phyloP scores from a whole-genome alignment of 2,329 filamentous ascomycete genomes.

The Cladosporium phlei region DNA sequence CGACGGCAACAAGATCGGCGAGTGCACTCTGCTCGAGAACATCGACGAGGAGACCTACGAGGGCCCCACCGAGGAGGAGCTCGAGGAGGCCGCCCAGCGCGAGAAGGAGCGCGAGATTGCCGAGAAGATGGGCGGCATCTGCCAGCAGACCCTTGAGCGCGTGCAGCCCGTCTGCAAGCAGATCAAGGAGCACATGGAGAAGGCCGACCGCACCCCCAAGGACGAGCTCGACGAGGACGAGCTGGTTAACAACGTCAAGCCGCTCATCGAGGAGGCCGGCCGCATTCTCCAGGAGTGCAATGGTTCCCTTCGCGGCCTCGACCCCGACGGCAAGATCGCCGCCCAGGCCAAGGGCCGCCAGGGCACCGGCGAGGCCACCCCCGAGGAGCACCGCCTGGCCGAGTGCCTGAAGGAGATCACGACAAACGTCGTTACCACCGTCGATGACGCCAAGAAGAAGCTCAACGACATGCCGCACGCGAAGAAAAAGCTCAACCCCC shows the following conservation, averaged over 20 bases:
- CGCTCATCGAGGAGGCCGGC: constrained; percentile 79
- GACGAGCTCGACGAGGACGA: constrained; percentile 88
- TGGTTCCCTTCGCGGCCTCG: constrained; percentile 77
- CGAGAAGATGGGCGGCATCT: constrained; percentile 65
- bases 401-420: constrained; percentile 84
- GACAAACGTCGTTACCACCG: constrained; percentile 71
- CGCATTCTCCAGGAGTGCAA: constrained; percentile 82
- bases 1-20: constrained; percentile 59
- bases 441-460: constrained; percentile 83
- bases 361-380: constrained; percentile 67
- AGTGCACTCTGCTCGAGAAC: constrained; percentile 59
- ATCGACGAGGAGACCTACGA: constrained; percentile 54
- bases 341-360: constrained; percentile 79
- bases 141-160: constrained; percentile 75
- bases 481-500: constrained; percentile 89
- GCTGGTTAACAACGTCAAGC: constrained; percentile 79
- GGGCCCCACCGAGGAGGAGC: constrained; percentile 52
- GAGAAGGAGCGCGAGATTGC: constrained; percentile 72
- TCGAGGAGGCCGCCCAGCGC: constrained; percentile 48
- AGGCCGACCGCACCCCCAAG: constrained; percentile 72
- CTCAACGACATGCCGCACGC: constrained; percentile 88
- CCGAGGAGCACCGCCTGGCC: constrained; percentile 79
- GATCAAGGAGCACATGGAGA: constrained; percentile 79
- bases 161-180: constrained; percentile 80
- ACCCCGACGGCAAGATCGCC: constrained; percentile 82